Base-by-base conservation (phyloP, 139 green algal genomes). In the Coelastrella sp. region DNA sequence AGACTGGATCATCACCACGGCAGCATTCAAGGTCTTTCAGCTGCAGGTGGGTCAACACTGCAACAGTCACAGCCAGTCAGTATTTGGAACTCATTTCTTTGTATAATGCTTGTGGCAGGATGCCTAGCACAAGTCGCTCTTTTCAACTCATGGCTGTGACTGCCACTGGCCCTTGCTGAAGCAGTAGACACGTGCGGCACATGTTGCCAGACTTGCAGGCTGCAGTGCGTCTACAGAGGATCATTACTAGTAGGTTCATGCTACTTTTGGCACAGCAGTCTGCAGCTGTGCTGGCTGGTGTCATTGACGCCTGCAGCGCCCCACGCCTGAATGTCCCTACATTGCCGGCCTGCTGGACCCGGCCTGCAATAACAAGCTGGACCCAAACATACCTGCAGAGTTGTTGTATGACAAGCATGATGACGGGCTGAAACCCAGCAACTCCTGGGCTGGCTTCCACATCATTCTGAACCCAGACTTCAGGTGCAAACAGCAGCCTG, bases 361-460 rank as follows among this genome's bases (percentile, higher is more conserved):
- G 17, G 73, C 73, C 73, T 84, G 85, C 68, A 90, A 90, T 60
- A 66, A 57, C 84, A 88, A 88, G 90, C 27, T 92, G 9, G 92
- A 93, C 22, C 96, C 97, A 24, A 98, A 98, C 93, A 98, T 98
- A 68, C 96, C 97, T 6, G 97, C 97, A 0, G 95, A 98, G 89
- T 89, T 91, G 87, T 90, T 97, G 74, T 98, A 98, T 91, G 96
- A 98, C 93, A 97, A 96, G 76, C 87, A 94, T 58, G 94, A 97
- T 75, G 95, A 98, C 88, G 96, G 96, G 8, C 89, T 98, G 79
- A 92, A 93, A 60, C 70, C 94, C 27, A 87, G 73, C 68, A 98
- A 98, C 91, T 92, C 73, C 59, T 98, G 97, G 97, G 78, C 86
- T 27, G 96, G 96, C 7, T 95, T 95, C 89, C 84, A 95, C 92